Base-by-base conservation (phyloP, 176 grass and related monocot genomes). In the Musa troglodytarum region DNA sequence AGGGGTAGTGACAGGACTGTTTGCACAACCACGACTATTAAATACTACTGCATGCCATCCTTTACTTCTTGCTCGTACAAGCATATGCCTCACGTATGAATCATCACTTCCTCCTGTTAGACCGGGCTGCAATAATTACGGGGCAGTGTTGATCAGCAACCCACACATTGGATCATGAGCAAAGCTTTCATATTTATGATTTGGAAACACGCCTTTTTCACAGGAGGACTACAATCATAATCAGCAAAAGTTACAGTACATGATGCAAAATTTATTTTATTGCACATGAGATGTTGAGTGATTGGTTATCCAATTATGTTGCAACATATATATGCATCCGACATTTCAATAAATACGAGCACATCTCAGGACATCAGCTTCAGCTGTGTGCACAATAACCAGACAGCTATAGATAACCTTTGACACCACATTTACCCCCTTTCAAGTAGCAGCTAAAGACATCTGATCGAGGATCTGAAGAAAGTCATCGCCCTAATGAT, bases 1-100 rank as follows among this genome's bases (percentile, higher is more conserved):
- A 50, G 94, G 82, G 69, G 94, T 93, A 25, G 94, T 98, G 29
- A 93, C 88, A 76, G 94, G 94, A 71, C 94, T 98, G 50, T 76
- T 21, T 66, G 76, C 94, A 87, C 94, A 98, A 78, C 94, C 94
- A 74, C 88, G 94, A 64, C 94, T 98, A 74, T 98, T 98, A 68
- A 98, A 93, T 75, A 98, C 80, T 58, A 91, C 88, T 73, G 89
- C 88, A 52, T 84, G 87, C 87, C 87, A 98, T 86, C 86, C 90
- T 83, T 89, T 89, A 54, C 75, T 93, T 91, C 86, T 87, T 81
- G 94, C 94, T 87, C 88, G 88, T 67, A 93, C 11, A 77, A 98
- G 88, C 90, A 98, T 98, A 87, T 98, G 94, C 64, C 90, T 91
- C 78, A 98, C 94, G 69, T 98, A 98, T 78, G 94, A 82, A 84